Base-by-base conservation (phyloP, 2,329 filamentous ascomycete species). In the Alternaria incomplexa region DNA sequence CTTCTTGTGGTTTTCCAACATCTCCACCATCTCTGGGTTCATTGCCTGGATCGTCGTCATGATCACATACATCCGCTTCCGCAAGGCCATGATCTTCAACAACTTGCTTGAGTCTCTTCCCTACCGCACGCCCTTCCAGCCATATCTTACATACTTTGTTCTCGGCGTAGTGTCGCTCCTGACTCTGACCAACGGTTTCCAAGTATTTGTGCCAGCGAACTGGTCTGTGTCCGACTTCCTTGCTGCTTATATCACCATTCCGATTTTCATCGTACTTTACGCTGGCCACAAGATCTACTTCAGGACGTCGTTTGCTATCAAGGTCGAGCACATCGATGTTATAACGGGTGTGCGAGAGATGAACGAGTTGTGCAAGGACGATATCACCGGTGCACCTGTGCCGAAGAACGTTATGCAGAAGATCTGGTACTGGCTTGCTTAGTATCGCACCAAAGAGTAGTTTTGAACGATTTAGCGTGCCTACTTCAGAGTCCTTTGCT, bases 1-100 rank as follows among this genome's bases (percentile, higher is more conserved):
- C 12, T 93, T 93, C 75, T 83, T 83, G 51, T 93, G 90, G 88
- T 91, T 93, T 76, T 85, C 88, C 68, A 91, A 91, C 75, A 87
- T 93, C 61, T 90, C 88, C 20, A 91, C 85, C 62, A 83, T 85
- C 2, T 85, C 83, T 0, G 85, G 84, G 0, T 82, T 87, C 71
- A 85, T 87, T 56, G 85, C 83, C 26, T 88, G 86, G 86, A 83
- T 85, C 57, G 83, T 83, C 52, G 84, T 83, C 65, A 85, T 85
- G 67, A 83, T 89, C 60, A 85, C 88, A 5, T 88, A 86, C 74
- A 77, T 90, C 45, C 86, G 87, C 7, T 90, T 90, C 81, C 83
- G 84, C 77, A 76, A 77, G 56, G 77, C 77, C 2, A 66, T 79
- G 54, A 63, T 68, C n/a, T 82, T 79, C 15, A 87, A 88, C 65